These are phyloP conservation scores for Nicotiana benthamiana DNA, from an alignment of 257 asterid species.

Conservation along the genomic window DNA sequence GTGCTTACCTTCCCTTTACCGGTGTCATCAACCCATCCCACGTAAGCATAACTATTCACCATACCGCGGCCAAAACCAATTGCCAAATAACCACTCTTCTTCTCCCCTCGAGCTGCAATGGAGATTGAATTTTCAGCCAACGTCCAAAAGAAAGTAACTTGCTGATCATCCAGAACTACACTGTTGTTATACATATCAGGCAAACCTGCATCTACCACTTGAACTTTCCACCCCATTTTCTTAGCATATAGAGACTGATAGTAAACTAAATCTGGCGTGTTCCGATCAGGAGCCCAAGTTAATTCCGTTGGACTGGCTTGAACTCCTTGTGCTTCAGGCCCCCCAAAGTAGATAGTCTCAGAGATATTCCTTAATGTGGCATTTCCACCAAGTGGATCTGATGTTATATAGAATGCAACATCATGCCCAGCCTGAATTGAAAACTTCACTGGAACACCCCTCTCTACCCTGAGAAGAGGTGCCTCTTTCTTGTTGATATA, in stretches of 20 bases:
- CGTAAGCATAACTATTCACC: conserved; percentile 78
- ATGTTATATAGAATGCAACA: conserved; percentile 90
- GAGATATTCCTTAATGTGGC: conserved; percentile 77
- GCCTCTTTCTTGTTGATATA: conserved; percentile 93
- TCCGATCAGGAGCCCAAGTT: conserved; percentile 87
- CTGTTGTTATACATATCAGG: conserved; percentile 92
- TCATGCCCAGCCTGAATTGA: conserved; percentile 98
- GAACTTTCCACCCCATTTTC: conserved; percentile 98
- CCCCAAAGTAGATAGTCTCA: conserved; percentile 89
- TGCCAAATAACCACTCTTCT: conserved; percentile 94
- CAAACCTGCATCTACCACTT: conserved; percentile 97
- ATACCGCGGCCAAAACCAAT: conserved; percentile 89
- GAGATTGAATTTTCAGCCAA: conserved; percentile 71
- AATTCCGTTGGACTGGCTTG: conserved; percentile 76
- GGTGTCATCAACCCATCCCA: conserved; percentile 80
- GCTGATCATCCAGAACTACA: conserved; percentile 93
- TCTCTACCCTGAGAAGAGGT: conserved; percentile 86
- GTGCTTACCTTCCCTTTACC: conserved; percentile 86
- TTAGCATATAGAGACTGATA: conserved; percentile 74
- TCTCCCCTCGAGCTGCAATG: conserved; percentile 90
- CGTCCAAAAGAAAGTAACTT: conserved; percentile 93
- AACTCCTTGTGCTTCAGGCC: conserved; percentile 91
- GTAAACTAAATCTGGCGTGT: conserved; percentile 88
- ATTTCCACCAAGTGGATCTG: conserved; percentile 96
- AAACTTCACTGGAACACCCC: conserved; percentile 89